phyloP scores from a whole-genome alignment of 1,284 basidiomycete genomes.

The Thelephora terrestris region DNA sequence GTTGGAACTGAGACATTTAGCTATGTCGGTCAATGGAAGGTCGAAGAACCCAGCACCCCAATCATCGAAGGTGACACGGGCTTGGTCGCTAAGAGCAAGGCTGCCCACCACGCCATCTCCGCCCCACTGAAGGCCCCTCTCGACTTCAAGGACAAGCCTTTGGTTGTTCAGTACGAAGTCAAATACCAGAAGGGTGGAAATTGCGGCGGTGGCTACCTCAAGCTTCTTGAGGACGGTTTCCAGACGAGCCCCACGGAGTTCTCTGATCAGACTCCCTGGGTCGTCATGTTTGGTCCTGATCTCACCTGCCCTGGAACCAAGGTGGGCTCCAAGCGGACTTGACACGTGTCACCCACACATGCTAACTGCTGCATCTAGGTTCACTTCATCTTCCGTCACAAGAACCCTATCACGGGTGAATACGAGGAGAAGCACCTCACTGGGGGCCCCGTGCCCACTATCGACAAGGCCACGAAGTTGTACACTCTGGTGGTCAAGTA shows the following conservation, averaged over 20 bases:
- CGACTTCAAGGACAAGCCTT: slow-evolving; percentile 79
- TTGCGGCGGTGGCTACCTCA: slow-evolving; percentile 98
- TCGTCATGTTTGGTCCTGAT: slow-evolving; percentile 92
- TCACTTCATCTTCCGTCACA: slow-evolving; percentile 97
- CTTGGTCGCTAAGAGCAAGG: slow-evolving; percentile 88
- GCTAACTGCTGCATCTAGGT: slow-evolving; percentile 36
- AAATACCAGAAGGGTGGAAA: slow-evolving; percentile 99
- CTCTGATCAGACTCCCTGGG: slow-evolving; percentile 96
- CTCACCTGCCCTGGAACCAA: slow-evolving; percentile 81
- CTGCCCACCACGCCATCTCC: slow-evolving; percentile 95
- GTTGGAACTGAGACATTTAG: slow-evolving; percentile 91
- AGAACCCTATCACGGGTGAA: slow-evolving; percentile 84
- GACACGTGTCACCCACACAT: slow-evolving; percentile 1
- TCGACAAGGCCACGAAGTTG: slow-evolving; percentile 83
- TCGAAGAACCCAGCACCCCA: slow-evolving; percentile 73
- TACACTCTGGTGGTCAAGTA: slow-evolving; percentile 91
- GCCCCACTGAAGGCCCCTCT: slow-evolving; percentile 77
- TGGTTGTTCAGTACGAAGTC: slow-evolving; percentile 98
- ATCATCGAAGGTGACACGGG: slow-evolving; percentile 81
- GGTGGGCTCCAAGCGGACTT: slow-evolving; percentile 29
- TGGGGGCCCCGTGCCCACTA: slow-evolving; percentile 72
- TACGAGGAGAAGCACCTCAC: slow-evolving; percentile 96
- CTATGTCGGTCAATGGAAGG: slow-evolving; percentile 95
- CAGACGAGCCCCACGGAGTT: slow-evolving; percentile 89
- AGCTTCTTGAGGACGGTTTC: slow-evolving; percentile 90